Conservation (phyloP, 495 filamentous ascomycete species). For the Penicillium alfredii region DNA sequence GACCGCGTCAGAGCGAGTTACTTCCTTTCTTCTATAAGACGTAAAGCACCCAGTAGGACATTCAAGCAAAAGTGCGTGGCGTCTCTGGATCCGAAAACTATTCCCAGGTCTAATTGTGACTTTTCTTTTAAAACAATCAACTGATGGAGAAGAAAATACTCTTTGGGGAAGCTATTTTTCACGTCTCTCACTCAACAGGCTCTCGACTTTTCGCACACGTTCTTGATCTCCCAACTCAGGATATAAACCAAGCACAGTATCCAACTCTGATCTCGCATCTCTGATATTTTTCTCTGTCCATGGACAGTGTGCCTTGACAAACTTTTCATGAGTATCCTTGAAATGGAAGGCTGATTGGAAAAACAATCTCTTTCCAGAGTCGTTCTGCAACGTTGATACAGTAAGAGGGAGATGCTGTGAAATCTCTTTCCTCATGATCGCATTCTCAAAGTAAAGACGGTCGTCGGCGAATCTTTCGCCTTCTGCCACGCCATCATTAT, state of each 20-base stretch:
- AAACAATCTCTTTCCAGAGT: constrained; percentile 7
- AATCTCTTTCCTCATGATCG: constrained; percentile 2
- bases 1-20: no score
- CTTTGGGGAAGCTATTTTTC: no score
- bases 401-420: neutral
- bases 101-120: no score
- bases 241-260: constrained; percentile 14
- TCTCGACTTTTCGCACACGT: no score
- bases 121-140: no score
- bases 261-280: constrained; percentile 11
- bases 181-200: no score
- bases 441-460: constrained; percentile 3
- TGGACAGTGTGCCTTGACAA: constrained; percentile 13
- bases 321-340: constrained; percentile 10
- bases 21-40: no score
- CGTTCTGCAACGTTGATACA: constrained; percentile 1
- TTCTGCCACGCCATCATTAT: constrained; percentile 5
- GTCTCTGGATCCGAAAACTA: no score
- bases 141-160: no score
- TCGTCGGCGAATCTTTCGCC: constrained; percentile 3
- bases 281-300: constrained; percentile 11
- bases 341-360: constrained; percentile 12
- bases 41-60: no score
- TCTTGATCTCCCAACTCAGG: constrained; percentile 11
- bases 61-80: no score